Evolutionary conservation across 2,329 filamentous ascomycete species (phyloP), one percentile per base, ranked within the genome.

Genomic region (Knufia petricola): DNA sequence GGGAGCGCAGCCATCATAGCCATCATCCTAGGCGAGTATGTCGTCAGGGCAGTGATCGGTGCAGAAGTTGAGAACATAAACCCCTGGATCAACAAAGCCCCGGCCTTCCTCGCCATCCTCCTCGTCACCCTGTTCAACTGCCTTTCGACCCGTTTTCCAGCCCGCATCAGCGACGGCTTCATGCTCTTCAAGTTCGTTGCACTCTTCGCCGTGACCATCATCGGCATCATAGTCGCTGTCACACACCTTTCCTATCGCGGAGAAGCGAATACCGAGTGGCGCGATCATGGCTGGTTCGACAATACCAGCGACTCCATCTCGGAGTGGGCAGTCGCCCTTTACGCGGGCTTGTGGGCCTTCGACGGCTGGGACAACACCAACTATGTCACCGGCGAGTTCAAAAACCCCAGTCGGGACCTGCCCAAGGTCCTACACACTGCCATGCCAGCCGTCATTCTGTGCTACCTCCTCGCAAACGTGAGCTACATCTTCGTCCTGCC

Each of bases 331-430:
- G 84, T 98, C 40, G 92, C 92, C 0, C 69, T 98, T 40, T 98
- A 98, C 64, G 90, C 88, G 13, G 92, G 92, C 7, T 75, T 98
- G 3, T 98, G 92, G 92, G 92, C 92, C 1, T 98, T 92, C 67
- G 92, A 98, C 63, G 92, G 92, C 24, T 98, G 92, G 92, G 92
- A 98, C 64, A 98, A 98, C 65, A 94, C 90, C 54, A 98, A 95
- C 68, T 98, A 95, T 61, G 92, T 98, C 4, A 88, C 94, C 0
- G 92, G 89, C 59, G 92, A 98, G 67, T 96, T 98, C 71, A 85
- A 88, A 60, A 89, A 95, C 61, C 87, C 92, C 0, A 78, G 78
- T 41, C 82, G 88, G 54, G 92, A 98, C 64, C 80, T 98, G 8
- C 92, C 92, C 0, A 81, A 87, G 19, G 89, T 95, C 21, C 95